Evolutionary conservation across 331 rosid genomes (phyloP).

Genomic region (Arachis monticola): DNA sequence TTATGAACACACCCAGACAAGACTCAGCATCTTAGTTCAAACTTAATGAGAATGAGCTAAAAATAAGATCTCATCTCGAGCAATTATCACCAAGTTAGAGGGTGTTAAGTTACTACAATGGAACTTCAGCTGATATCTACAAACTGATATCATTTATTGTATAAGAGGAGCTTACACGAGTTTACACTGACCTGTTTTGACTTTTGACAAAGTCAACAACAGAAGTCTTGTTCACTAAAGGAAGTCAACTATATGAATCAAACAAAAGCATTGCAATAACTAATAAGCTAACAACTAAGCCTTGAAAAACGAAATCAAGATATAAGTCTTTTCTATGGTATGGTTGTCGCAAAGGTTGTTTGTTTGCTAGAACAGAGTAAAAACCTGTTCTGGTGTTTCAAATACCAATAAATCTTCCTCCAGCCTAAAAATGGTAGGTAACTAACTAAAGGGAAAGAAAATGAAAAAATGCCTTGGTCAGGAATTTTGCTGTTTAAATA

Average conservation of each 20-base stretch:
- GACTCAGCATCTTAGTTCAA: slow-evolving; percentile 28
- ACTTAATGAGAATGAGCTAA: slow-evolving; percentile 32
- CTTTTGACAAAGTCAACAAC: not conserved
- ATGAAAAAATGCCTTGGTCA: not conserved
- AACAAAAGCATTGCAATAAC: not conserved
- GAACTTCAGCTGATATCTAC: slow-evolving; percentile 1
- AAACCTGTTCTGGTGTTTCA: slow-evolving; percentile 2
- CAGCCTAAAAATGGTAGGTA: not conserved
- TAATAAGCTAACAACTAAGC: not conserved
- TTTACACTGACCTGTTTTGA: not conserved
- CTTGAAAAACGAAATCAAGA: not conserved
- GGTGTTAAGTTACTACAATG: slow-evolving; percentile 14
- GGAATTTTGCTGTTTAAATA: not conserved
- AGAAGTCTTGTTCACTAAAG: not conserved
- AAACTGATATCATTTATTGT: not conserved
- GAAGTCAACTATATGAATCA: not conserved
- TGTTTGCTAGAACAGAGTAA: not conserved
- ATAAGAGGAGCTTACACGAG: not conserved
- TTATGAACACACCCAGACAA: slow-evolving; percentile 34
- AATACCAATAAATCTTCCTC: slow-evolving; percentile 3
- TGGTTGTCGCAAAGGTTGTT: not conserved
- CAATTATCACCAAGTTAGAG: slow-evolving; percentile 3
- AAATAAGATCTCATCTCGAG: slow-evolving; percentile 21
- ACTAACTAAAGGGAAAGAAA: slow-evolving; percentile 8
- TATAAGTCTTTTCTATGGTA: not conserved